A percentile compares a stretch with the other conserved stretches of the same genome.
phyloP scores from a whole-genome alignment of 164 flowering plant species.

The Stephania cephalantha region DNA sequence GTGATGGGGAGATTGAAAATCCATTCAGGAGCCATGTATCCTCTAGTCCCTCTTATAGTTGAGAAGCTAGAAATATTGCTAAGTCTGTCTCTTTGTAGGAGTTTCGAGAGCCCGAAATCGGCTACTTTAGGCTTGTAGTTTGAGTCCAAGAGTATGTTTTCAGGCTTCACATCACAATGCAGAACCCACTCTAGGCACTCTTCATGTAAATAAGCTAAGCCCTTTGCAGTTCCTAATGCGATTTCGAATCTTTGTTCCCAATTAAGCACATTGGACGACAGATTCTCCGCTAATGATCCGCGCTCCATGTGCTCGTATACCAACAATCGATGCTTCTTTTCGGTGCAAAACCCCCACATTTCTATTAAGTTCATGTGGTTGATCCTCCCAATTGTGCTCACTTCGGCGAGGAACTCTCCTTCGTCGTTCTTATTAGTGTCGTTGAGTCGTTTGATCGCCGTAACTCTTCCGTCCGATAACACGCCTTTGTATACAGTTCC shows the following conservation, averaged over 20 bases:
- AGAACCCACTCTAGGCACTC: conserved; percentile 40
- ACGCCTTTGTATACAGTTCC: conserved; percentile 27
- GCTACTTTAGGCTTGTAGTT: conserved; percentile 29
- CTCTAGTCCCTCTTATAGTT: conserved; percentile 36
- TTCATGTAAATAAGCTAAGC: conserved; percentile 38
- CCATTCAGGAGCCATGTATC: conserved; percentile 52
- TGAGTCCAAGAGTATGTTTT: conserved; percentile 27
- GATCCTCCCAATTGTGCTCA: conserved; percentile 23
- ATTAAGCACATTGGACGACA: conserved; percentile 15
- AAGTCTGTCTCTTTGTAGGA: conserved; percentile 10
- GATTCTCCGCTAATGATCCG: conserved; percentile 26
- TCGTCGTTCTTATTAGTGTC: conserved; percentile 15
- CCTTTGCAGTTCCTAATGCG: conserved; percentile 28
- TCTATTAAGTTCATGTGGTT: conserved; percentile 32
- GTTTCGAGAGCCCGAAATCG: conserved; percentile 35
- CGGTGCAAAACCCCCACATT: conserved; percentile 31
- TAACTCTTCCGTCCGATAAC: conserved; percentile 9
- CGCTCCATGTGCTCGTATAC: conserved; percentile 33
- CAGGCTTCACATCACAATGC: conserved; percentile 34
- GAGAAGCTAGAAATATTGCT: conserved; percentile 18
- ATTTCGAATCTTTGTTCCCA: conserved; percentile 20
- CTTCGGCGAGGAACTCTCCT: conserved; percentile 25
- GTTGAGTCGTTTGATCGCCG: conserved; percentile 23
- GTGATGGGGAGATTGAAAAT: conserved; percentile 26
- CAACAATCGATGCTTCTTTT: conserved; percentile 21